phyloP scores from a whole-genome alignment of 2,329 filamentous ascomycete species.

The Magnaporthiopsis rhizophila region DNA sequence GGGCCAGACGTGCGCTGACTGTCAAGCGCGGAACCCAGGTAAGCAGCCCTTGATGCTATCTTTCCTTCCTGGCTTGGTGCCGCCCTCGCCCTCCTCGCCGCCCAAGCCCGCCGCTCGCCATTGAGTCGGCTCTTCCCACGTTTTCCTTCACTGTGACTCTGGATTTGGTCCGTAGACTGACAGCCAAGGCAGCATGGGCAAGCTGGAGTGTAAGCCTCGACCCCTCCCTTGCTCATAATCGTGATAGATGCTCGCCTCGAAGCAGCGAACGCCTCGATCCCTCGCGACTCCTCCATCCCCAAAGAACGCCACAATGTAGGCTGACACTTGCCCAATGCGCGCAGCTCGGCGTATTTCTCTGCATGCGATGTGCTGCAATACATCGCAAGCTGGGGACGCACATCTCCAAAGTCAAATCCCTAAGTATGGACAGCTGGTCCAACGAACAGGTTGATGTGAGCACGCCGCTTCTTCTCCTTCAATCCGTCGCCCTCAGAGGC shows the following conservation, averaged over 20 bases:
- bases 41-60: slow-evolving; percentile 24
- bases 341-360: slow-evolving; percentile 89
- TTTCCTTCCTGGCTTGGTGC: background rate
- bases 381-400: slow-evolving; percentile 97
- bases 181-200: slow-evolving; percentile 64
- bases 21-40: slow-evolving; percentile 87
- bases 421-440: slow-evolving; percentile 98
- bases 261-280: background rate
- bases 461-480: background rate
- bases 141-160: background rate
- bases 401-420: slow-evolving; percentile 95
- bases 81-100: too few species aligned
- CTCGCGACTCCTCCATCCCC: background rate
- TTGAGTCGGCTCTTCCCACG: background rate
- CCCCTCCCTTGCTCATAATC: slow-evolving; percentile 6
- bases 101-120: background rate
- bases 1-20: slow-evolving; percentile 81
- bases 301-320: background rate
- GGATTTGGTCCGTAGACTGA: slow-evolving; percentile 20
- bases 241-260: background rate
- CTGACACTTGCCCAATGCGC: slow-evolving; percentile 1
- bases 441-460: slow-evolving; percentile 89
- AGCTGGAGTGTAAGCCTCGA: slow-evolving; percentile 75
- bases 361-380: slow-evolving; percentile 92
- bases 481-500: background rate